These are phyloP conservation scores for Hyaloscypha variabilis DNA, from an alignment of 495 filamentous ascomycete species.

Conservation along the genomic window DNA sequence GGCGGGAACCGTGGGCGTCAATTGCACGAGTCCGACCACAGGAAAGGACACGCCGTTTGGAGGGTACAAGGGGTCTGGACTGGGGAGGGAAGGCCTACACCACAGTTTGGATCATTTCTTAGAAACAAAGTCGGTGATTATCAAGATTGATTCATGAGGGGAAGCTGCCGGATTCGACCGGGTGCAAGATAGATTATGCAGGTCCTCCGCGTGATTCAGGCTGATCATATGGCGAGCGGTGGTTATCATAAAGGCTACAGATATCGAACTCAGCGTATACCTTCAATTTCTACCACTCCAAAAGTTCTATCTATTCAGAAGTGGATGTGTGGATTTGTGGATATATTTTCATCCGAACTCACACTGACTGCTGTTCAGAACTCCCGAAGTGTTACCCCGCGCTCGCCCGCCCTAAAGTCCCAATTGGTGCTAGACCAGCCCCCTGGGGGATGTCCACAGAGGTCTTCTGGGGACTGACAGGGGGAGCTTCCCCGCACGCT, in stretches of 20 bases:
- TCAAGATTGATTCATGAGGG: slow-evolving; percentile 15
- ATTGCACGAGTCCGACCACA: slow-evolving; percentile 41
- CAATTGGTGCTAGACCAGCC: not conserved
- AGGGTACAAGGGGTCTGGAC: slow-evolving; percentile 28
- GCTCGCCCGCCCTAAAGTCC: not conserved
- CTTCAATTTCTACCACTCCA: not conserved
- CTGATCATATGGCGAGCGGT: not conserved
- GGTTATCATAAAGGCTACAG: not conserved
- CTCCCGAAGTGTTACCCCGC: not conserved
- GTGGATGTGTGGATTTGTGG: not conserved
- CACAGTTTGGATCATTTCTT: slow-evolving; percentile 24
- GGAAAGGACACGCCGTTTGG: slow-evolving; percentile 29
- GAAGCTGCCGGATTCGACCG: not conserved
- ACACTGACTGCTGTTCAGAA: not conserved
- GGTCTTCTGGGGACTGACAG: not conserved
- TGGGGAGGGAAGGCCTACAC: slow-evolving; percentile 24
- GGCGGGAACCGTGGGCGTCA: slow-evolving; percentile 86
- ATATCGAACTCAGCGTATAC: not conserved
- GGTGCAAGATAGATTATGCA: not conserved
- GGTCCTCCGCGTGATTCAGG: not conserved
- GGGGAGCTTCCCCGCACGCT: not conserved
- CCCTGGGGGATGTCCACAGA: not conserved
- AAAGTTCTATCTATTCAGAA: not conserved
- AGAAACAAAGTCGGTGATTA: slow-evolving; percentile 21
- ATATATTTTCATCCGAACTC: not conserved